Evolutionary conservation across 208 protist species (phyloP), one percentile per base, ranked within the genome.

Genomic region (Trichomonas gallinae): DNA sequence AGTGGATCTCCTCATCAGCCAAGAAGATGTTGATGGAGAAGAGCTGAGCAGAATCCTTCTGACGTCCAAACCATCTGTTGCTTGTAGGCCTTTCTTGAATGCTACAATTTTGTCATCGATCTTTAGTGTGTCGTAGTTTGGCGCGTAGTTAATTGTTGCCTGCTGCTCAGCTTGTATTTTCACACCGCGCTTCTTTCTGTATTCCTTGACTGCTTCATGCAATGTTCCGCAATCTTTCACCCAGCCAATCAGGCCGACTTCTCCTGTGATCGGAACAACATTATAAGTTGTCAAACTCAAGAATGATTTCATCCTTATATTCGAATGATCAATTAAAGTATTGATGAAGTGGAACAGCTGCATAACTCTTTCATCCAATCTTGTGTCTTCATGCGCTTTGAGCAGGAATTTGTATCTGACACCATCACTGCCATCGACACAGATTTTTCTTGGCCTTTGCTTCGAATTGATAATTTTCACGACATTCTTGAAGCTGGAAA

Each of bases 311-410:
- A 93, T 23, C 15, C 40, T 42, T 1, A 51, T 38, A 11, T 15
- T 15, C 13, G 40, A 48, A 0, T 82, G 0, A n/a, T 44, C 31
- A 13, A 96, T 17, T 0, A 96, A 31, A n/a, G 46, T 83, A 46
- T 96, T 96, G 31, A 96, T 81, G 31, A 82, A 96, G 15, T 44
- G 13, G 38, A 96, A 96, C 9, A 96, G 45, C 15, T 96, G 93
- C 93, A 96, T 96, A 26, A 96, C 93, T 31, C 93, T 8, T 46
- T 96, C 93, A 81, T 96, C 93, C 15, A 82, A 34, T 83, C 93
- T 21, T 46, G 51, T 82, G 15, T 96, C 93, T 81, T 96, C 93
- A 82, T 81, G 63, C 2, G 49, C 93, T 46, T 96, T 96, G 13
- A 96, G n/a, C 38, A 96, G 34, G 34, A 83, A 96, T 4, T 40